Conservation (phyloP, 192 early-diverging fungal species). For the Mortierella hygrophila region DNA sequence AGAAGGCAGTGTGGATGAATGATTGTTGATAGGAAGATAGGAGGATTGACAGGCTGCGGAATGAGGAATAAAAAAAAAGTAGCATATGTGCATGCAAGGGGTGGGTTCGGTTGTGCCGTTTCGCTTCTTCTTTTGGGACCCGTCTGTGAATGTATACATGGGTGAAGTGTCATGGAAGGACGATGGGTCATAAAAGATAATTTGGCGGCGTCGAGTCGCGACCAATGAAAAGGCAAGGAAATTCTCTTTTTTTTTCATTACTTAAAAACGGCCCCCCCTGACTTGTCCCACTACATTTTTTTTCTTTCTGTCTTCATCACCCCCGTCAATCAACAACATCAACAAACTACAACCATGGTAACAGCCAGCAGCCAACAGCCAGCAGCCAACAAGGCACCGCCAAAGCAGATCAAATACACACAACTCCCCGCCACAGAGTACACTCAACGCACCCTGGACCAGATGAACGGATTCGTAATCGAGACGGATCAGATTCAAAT, state of each 20-base stretch:
- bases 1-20: too few species aligned
- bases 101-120: too few species aligned
- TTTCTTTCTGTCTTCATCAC: background rate
- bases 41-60: too few species aligned
- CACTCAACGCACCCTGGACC: constrained; percentile 36
- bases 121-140: too few species aligned
- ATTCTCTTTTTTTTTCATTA: background rate
- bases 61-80: too few species aligned
- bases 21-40: too few species aligned
- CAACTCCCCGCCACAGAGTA: constrained; percentile 12
- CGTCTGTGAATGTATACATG: too few species aligned
- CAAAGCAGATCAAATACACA: constrained; percentile 16
- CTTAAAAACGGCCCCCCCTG: background rate
- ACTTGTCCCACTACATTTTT: background rate
- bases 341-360: background rate
- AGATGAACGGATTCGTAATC: constrained; percentile 27
- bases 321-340: background rate
- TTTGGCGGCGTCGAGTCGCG: too few species aligned
- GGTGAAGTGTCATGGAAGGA: too few species aligned
- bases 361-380: background rate
- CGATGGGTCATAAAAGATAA: too few species aligned
- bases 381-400: background rate
- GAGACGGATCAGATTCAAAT: constrained; percentile 45
- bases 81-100: too few species aligned
- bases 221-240: background rate